Evolutionary conservation across 768 basidiomycete genomes (phyloP).

Genomic region (Mycena metata): DNA sequence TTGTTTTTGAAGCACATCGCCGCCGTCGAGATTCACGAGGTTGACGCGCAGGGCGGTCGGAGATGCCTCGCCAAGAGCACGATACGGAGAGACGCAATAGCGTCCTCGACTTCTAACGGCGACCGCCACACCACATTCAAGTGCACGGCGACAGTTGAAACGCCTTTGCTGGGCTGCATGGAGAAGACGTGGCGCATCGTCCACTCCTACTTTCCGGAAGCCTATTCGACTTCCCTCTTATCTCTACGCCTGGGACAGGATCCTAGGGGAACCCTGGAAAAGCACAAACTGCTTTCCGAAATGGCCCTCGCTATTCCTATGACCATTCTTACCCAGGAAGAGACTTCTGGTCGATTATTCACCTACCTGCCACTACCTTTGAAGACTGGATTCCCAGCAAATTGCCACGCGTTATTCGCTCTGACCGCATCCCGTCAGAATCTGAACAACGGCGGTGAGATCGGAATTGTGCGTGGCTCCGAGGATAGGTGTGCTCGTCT

Average conservation of each 20-base stretch:
- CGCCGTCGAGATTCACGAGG: conserved; percentile 56
- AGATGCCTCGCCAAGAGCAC: conserved; percentile 29
- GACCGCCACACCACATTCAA: conserved; percentile 35
- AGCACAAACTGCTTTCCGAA: conserved; percentile 58
- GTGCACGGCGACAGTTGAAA: conserved; percentile 39
- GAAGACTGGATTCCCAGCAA: conserved; percentile 57
- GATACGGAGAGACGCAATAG: conserved; percentile 14
- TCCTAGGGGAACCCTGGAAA: conserved; percentile 42
- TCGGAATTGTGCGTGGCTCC: conserved; percentile 52
- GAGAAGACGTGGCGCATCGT: conserved; percentile 52
- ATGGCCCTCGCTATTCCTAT: conserved; percentile 54
- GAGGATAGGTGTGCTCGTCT: conserved; percentile 55
- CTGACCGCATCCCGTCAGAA: conserved; percentile 61
- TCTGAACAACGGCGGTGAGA: conserved; percentile 57
- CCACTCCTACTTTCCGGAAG: conserved; percentile 44
- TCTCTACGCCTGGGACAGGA: conserved; percentile 44
- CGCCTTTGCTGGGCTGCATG: conserved; percentile 24
- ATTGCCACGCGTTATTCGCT: conserved; percentile 63
- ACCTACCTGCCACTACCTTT: conserved; percentile 65
- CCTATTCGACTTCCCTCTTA: conserved; percentile 45
- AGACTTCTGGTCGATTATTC: conserved; percentile 57
- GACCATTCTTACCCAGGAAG: conserved; percentile 28
- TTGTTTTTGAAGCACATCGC: conserved; percentile 58
- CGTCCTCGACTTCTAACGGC: conserved; percentile 25
- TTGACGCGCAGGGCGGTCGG: conserved; percentile 46